Evolutionary conservation across 2,329 filamentous ascomycete genomes (phyloP).

Genomic region (Diatrype stigma): DNA sequence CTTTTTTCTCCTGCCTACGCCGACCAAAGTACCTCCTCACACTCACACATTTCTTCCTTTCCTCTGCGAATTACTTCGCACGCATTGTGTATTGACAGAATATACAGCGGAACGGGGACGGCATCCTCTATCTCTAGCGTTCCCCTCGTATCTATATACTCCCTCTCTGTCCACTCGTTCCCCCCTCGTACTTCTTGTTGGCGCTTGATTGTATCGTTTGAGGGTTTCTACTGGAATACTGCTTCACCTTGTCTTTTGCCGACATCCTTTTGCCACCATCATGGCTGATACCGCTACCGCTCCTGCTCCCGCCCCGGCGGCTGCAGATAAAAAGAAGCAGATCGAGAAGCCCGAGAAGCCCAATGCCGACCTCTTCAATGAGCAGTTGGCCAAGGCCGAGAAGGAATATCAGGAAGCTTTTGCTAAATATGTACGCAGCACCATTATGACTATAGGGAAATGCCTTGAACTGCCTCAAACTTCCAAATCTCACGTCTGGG

Average conservation of each 20-base stretch:
- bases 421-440: conserved; percentile 42
- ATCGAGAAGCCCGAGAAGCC: conserved; percentile 68
- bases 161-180: too few species aligned
- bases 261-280: conserved; percentile 11
- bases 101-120: background rate
- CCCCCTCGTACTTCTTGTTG: background rate
- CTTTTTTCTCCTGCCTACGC: background rate
- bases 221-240: background rate
- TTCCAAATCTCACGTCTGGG: too few species aligned
- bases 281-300: conserved; percentile 46
- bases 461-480: background rate
- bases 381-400: conserved; percentile 72
- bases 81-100: too few species aligned
- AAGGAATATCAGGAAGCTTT: conserved; percentile 79
- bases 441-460: too few species aligned
- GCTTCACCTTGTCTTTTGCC: conserved; percentile 1
- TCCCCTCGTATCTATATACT: too few species aligned
- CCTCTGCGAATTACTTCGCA: too few species aligned
- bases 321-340: conserved; percentile 39
- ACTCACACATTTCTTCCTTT: too few species aligned
- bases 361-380: conserved; percentile 80
- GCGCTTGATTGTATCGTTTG: background rate
- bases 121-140: too few species aligned
- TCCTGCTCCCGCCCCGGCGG: conserved; percentile 43
- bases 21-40: too few species aligned